Evolutionary conservation across 352 stramenopile species (phyloP).

Genomic region (Phytopythium chamaehyphon): DNA sequence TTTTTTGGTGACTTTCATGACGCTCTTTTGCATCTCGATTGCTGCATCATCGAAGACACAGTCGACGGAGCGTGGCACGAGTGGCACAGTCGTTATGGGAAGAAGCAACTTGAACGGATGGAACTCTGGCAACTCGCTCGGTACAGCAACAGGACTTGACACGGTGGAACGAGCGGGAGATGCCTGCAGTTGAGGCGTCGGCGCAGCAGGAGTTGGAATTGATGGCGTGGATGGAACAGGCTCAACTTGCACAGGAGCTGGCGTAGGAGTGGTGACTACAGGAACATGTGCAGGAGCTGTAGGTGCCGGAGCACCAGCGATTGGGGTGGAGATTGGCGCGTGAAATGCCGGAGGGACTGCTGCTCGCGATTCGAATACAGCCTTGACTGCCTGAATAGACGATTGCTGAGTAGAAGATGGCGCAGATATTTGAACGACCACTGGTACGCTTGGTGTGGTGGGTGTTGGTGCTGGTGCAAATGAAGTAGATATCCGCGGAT

Average conservation of each 20-base stretch:
- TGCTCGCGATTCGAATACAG: too few relatives aligned
- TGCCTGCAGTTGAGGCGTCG: background rate
- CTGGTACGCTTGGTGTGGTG: too few relatives aligned
- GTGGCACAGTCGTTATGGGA: constrained; percentile 38
- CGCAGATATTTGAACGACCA: too few relatives aligned
- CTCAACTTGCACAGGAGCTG: background rate
- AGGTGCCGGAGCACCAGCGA: too few relatives aligned
- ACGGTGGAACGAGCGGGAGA: background rate
- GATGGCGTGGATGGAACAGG: background rate
- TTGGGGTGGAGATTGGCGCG: too few relatives aligned
- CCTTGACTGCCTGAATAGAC: too few relatives aligned
- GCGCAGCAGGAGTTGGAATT: background rate
- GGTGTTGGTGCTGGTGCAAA: too few relatives aligned
- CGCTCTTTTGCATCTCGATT: constrained; percentile 62
- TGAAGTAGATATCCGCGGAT: too few relatives aligned
- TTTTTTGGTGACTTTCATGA: constrained; percentile 70
- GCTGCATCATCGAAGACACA: constrained; percentile 62
- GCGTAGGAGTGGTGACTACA: background rate
- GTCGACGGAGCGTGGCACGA: constrained; percentile 43
- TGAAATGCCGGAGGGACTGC: too few relatives aligned
- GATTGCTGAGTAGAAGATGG: too few relatives aligned
- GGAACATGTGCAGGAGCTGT: background rate
- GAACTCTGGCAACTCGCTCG: constrained; percentile 10
- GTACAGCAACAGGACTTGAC: background rate
- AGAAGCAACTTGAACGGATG: constrained; percentile 52